Evolutionary conservation across 73 alveolate genomes (phyloP).

Genomic region (Paramecium caudatum): DNA sequence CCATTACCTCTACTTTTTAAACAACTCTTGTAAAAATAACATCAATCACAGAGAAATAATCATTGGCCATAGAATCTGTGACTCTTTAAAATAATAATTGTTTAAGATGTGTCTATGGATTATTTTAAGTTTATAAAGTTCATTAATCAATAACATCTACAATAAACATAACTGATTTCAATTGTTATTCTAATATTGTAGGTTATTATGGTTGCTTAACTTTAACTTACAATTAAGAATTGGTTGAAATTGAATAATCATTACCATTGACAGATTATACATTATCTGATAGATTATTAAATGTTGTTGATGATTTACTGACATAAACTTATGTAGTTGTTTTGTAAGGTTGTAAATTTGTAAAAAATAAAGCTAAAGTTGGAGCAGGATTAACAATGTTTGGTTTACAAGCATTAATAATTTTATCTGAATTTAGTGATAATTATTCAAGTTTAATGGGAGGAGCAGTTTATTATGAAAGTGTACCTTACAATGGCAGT

Average conservation of each 20-base stretch:
- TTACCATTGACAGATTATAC: constrained; percentile 31
- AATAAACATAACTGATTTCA: not conserved
- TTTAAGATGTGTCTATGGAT: constrained; percentile 22
- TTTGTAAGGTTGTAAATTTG: not conserved
- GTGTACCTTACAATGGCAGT: not conserved
- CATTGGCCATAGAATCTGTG: not conserved
- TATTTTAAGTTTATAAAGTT: not conserved
- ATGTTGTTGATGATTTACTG: not conserved
- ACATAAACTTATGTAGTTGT: not conserved
- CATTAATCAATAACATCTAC: not conserved
- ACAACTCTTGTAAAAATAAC: not conserved
- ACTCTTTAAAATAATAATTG: constrained; percentile 6
- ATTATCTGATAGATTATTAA: not conserved
- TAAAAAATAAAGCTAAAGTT: constrained; percentile 4
- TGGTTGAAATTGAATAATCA: not conserved
- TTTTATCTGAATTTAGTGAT: constrained; percentile 12
- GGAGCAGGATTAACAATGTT: constrained; percentile 21
- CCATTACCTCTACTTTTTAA: not conserved
- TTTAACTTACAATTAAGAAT: not conserved
- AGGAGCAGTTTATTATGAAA: constrained; percentile 40
- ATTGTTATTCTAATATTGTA: not conserved
- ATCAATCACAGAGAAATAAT: not conserved
- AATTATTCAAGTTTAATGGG: constrained; percentile 56
- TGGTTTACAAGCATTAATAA: not conserved
- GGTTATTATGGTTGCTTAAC: constrained; percentile 63